Evolutionary conservation across 2,329 filamentous ascomycete genomes (phyloP).

Genomic region (Aphanoascus verrucosus): DNA sequence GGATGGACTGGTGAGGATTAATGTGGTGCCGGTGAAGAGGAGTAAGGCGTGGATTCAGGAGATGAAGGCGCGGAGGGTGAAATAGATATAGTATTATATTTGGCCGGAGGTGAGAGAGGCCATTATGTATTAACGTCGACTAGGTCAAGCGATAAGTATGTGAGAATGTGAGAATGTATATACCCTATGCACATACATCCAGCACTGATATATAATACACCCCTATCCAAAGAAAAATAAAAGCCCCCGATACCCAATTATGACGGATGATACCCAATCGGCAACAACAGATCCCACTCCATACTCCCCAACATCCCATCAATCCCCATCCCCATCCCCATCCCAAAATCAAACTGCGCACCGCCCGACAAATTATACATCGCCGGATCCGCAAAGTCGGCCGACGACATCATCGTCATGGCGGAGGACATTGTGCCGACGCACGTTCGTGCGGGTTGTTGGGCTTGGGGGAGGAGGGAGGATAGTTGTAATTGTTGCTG

Average conservation of each 20-base stretch:
- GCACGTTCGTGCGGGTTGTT: neutral
- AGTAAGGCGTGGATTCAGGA: conserved; percentile 69
- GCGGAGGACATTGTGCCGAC: neutral
- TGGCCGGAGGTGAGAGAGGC: too few species aligned
- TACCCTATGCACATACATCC: neutral
- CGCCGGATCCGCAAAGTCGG: neutral
- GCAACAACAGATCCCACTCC: neutral
- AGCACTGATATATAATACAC: too few species aligned
- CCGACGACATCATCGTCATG: neutral
- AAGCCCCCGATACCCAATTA: too few species aligned
- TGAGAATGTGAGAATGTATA: too few species aligned
- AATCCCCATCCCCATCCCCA: too few species aligned
- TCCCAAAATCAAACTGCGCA: conserved; percentile 1
- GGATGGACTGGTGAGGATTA: conserved; percentile 73
- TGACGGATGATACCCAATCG: neutral
- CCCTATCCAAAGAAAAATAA: too few species aligned
- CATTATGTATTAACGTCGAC: too few species aligned
- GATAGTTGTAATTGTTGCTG: too few species aligned
- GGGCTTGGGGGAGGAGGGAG: neutral
- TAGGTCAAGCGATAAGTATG: too few species aligned
- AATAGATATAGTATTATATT: too few species aligned
- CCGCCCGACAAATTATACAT: neutral
- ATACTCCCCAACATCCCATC: neutral
- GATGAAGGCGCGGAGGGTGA: conserved; percentile 62
- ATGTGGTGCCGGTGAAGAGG: conserved; percentile 63